Evolutionary conservation across 2,329 filamentous ascomycete genomes (phyloP), one percentile per base, ranked within the genome.

Genomic region (Aspergillus fructus): DNA sequence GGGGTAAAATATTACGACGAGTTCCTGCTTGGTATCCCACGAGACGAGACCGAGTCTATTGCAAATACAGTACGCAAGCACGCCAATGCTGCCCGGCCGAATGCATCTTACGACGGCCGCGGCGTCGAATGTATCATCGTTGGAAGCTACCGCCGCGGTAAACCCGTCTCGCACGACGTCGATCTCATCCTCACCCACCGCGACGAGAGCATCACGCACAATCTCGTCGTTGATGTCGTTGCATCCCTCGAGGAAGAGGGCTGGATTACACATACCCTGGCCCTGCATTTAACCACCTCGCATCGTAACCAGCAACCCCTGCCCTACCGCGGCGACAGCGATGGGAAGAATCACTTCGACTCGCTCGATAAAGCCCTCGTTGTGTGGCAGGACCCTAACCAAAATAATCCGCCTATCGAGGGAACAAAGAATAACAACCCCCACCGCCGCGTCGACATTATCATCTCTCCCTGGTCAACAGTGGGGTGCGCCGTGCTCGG

Each of bases 1-100:
- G 93, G 94, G 0, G 79, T 97, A 45, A 97, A 97, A 71, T 97
- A 87, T 74, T 96, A 96, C 71, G 89, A 96, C 34, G 93, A 97
- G 62, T 89, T 99, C 55, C 77, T 84, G 46, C 74, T 81, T 15
- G 85, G 83, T 13, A 90, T 97, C 4, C 83, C 90, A 0, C 84
- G 92, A 1, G 57, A 68, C 0, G 92, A 97, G 71, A 89, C 91
- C 0, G 87, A 91, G 64, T 67, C 71, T 0, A 96, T 96, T 53
- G 85, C 83, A 0, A 66, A 76, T 4, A 78, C 81, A 1, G 82
- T 97, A 15, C 79, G 88, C 1, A 67, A 76, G 2, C 87, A 94
- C 61, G 91, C 91, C 1, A 84, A 86, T 46, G 75, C 72, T 17
- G 80, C 93, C 2, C 80, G 85, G 2, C 67, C 76, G 0, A 84